Evolutionary conservation across 1,284 basidiomycete genomes (phyloP).

Genomic region (Ceratobasidium sp.): DNA sequence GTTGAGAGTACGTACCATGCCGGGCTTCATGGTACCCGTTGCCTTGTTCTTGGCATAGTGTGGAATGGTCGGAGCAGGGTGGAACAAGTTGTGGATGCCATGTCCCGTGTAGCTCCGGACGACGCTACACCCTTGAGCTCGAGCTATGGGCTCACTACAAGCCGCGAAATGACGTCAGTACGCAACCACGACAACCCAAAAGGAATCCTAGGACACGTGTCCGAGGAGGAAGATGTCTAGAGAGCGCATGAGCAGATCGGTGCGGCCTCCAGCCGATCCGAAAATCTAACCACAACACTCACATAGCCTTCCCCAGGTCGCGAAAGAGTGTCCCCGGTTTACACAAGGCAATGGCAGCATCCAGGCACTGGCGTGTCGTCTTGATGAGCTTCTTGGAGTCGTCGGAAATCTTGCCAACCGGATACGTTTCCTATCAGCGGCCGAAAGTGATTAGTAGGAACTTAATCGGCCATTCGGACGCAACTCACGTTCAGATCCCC

Average conservation of each 20-base stretch:
- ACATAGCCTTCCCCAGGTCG: conserved; percentile 85
- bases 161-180: conserved; percentile 35
- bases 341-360: conserved; percentile 89
- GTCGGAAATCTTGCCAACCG: conserved; percentile 86
- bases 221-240: conserved; percentile 25
- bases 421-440: conserved; percentile 65
- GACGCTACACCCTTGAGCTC: conserved; percentile 80
- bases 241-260: conserved; percentile 13
- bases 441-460: background rate
- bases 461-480: conserved; percentile 49
- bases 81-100: conserved; percentile 88
- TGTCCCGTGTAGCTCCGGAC: conserved; percentile 92
- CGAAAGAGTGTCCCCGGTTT: conserved; percentile 90
- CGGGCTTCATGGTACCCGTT: conserved; percentile 82
- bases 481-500: conserved; percentile 81
- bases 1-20: conserved; percentile 66
- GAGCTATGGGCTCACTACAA: conserved; percentile 80
- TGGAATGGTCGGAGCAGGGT: conserved; percentile 77
- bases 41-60: conserved; percentile 90
- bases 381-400: conserved; percentile 84
- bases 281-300: conserved; percentile 52
- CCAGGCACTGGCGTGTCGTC: conserved; percentile 81
- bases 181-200: conserved; percentile 2
- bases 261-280: conserved; percentile 16
- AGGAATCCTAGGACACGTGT: background rate